Evolutionary conservation across 345 rosid genomes (phyloP), one percentile per base, ranked within the genome.

Genomic region (Euclidium syriacum): DNA sequence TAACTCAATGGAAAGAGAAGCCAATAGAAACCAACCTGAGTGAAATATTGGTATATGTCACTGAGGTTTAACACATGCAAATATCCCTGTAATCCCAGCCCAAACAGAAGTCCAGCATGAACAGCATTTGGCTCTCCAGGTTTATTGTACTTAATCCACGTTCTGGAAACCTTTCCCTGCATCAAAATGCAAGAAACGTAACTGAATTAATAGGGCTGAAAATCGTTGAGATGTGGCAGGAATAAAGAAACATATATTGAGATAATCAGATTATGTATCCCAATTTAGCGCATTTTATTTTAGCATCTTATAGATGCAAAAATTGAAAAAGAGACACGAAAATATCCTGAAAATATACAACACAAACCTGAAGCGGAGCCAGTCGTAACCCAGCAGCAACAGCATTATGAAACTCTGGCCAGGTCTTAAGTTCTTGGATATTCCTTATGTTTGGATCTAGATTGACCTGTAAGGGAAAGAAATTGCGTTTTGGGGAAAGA

Each of bases 401-500:
- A 72, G 97, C 96, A 78, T 92, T 92, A 72, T 89, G 97, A 82
- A 92, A 92, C 79, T 92, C 97, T n/a, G 98, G 94, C 97, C 97
- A 92, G 26, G 95, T 80, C 75, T 79, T 89, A 58, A 92, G 86
- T 77, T 92, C 98, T 82, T 89, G 97, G 40, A 92, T 73, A 72
- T 85, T 89, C 77, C 97, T 83, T 62, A 78, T 71, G 72, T 68
- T 92, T 53, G 98, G 96, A 71, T 92, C 98, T 58, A 92, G 79
- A 77, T 89, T 89, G 64, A 92, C 97, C 98, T 92, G 76, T 15
- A 53, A 74, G 25, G 40, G 11, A 27, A 65, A 20, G 12, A 68
- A 66, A 38, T n/a, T 25, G 65, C 18, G 22, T 10, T 61, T 38
- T 48, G 19, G 26, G 52, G 38, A 74, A 27, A 80, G 20, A 20